Percentiles rank a stretch among this genome's conserved stretches.
Evolutionary conservation across 164 flowering plant species (phyloP).

Genomic region (Dillenia turbinata): DNA sequence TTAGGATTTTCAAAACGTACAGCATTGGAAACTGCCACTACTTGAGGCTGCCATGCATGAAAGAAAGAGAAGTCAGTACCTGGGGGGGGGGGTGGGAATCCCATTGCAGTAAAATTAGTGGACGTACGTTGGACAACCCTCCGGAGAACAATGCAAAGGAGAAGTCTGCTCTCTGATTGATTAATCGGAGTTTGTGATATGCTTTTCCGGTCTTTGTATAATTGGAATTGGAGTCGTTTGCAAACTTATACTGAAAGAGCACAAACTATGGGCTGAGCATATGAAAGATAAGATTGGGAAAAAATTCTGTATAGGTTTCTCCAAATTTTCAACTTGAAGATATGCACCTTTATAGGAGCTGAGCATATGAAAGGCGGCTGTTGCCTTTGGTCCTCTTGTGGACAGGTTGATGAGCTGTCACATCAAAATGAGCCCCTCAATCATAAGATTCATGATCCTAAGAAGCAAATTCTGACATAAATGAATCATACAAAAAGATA

Average conservation of each 20-base stretch:
- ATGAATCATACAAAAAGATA: neutral
- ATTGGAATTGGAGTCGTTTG: slow-evolving; percentile 10
- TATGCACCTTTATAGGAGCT: slow-evolving; percentile 58
- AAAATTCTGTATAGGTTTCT: neutral
- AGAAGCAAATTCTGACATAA: too few relatives aligned
- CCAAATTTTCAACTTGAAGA: too few relatives aligned
- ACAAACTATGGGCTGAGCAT: too few relatives aligned
- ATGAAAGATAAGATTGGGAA: neutral
- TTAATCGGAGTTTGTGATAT: slow-evolving; percentile 19
- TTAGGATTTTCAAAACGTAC: slow-evolving; percentile 14
- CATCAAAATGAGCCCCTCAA: neutral
- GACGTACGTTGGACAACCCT: slow-evolving; percentile 19
- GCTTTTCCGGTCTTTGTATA: slow-evolving; percentile 23
- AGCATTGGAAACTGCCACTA: slow-evolving; percentile 10
- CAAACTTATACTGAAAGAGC: slow-evolving; percentile 18
- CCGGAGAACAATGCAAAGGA: slow-evolving; percentile 30
- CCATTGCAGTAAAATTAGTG: neutral
- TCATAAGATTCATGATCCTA: too few relatives aligned
- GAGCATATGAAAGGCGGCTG: slow-evolving; percentile 41
- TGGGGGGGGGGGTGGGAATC: neutral
- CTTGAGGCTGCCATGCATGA: slow-evolving; percentile 10
- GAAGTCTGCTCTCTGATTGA: slow-evolving; percentile 32
- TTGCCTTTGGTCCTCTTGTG: slow-evolving; percentile 13
- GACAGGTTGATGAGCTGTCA: slow-evolving; percentile 54
- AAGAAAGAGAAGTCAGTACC: neutral